phyloP scores from a whole-genome alignment of 1,284 basidiomycete genomes.

The Puccinia triticina region DNA sequence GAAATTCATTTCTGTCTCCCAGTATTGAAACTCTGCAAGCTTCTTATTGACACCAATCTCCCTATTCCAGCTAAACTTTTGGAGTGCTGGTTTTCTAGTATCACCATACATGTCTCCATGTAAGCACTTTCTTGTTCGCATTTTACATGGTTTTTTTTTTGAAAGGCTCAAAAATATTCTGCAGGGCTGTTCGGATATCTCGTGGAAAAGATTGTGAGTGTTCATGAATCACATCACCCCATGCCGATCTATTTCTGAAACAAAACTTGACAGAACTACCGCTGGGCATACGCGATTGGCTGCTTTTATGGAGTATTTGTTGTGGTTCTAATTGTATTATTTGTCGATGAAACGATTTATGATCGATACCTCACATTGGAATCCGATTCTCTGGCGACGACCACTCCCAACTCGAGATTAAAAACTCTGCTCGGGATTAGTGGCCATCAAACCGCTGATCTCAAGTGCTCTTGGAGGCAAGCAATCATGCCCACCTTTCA shows the following conservation, averaged over 20 bases:
- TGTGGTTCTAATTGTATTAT: conserved; percentile 66
- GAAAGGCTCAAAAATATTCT: neutral
- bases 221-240: conserved; percentile 60
- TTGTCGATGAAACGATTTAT: conserved; percentile 72
- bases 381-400: conserved; percentile 60
- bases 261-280: conserved; percentile 64
- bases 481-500: conserved; percentile 64
- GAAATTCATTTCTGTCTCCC: conserved; percentile 64
- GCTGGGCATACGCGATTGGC: conserved; percentile 73
- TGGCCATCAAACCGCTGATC: conserved; percentile 68
- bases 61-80: conserved; percentile 61
- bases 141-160: neutral
- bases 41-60: neutral
- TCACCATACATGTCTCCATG: conserved; percentile 49
- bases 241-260: neutral
- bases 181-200: conserved; percentile 48
- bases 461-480: conserved; percentile 67
- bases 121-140: conserved; percentile 1
- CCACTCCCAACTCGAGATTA: conserved; percentile 60
- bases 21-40: neutral
- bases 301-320: conserved; percentile 68
- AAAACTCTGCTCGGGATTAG: conserved; percentile 71
- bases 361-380: conserved; percentile 69
- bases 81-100: conserved; percentile 53
- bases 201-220: conserved; percentile 37